Base-by-base conservation (phyloP, 2,329 filamentous ascomycete genomes). In the Penicillium polonicum region DNA sequence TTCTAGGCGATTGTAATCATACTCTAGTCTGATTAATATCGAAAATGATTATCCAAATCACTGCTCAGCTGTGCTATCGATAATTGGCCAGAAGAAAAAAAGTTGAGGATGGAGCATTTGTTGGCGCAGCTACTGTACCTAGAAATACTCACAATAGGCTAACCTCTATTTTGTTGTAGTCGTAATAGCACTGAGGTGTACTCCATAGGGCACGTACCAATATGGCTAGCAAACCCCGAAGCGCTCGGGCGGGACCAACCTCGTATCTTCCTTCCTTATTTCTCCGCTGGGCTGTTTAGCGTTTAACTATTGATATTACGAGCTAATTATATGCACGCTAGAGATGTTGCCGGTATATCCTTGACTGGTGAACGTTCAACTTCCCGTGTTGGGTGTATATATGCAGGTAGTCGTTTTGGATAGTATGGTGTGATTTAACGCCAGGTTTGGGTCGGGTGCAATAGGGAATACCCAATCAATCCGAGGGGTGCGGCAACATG, bases 191-290 rank as follows among this genome's bases (percentile, higher is more conserved):
- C 10, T 31, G 10, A 31, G 12, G 13, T 35, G 7, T 23, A 42
- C 15, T 10, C 15, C 8, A 15, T n/a, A 35, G 19, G 15, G 9
- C 45, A n/a, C 8, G 13, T n/a, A 48, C 31, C 19, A 23, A 46
- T 17, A 17, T 33, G 19, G 29, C 29, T 29, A 17, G 12, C 41
- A 52, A 38, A 31, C 2, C 25, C 41, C 29, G 52, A 48, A 27
- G 49, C 35, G 55, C 55, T 57, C 55, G 55, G 55, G 48, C 50
- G 48, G 35, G 43, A 8, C 27, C 13, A 48, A 53, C 43, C 35
- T 52, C 42, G 42, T 46, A 36, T 53, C 42, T 41, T 33, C 4
- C 13, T 38, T 44, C 29, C 25, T n/a, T 35, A 19, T 19, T 44
- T 15, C 25, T 48, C 23, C n/a, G 4, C 23, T 48, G 15, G 2